Evolutionary conservation across 2,329 filamentous ascomycete species (phyloP), one percentile per base, ranked within the genome.

Genomic region (Colletotrichum eleusines): DNA sequence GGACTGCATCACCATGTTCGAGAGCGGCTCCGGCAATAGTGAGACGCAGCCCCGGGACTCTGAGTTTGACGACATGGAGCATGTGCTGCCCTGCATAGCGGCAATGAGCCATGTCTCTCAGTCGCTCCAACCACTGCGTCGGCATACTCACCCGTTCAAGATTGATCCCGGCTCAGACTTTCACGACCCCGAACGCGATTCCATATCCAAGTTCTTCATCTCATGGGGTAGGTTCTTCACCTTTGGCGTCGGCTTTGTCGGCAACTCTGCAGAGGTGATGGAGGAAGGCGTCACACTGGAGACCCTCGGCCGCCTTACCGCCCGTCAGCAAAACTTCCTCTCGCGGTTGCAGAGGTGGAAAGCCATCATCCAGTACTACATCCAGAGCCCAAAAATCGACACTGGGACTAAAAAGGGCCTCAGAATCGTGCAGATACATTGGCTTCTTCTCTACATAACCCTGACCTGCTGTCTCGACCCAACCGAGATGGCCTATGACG

Each of bases 11-110:
- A 65, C 53, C 20, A 42, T 67, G 44, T 64, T 60, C 48, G 44
- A 51, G 23, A 33, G 55, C 35, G 31, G 14, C 11, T 38, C 51
- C 12, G 9, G 40, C n/a, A 35, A 61, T 18, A 42, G 7, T 26
- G 26, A 54, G 2, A 5, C 28, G 20, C 55, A n/a, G 18, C 23
- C 33, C 9, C 57, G 58, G 8, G 62, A 70, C 46, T 44, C 42
- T 8, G 67, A 66, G 14, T 51, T 74, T n/a, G 48, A 62, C 23
- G 73, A 74, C 33, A 74, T 73, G 50, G 73, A 73, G 40, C 59
- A 72, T 50, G 63, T 70, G 28, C 63, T 74, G 14, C 69, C 73
- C 18, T 73, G 67, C 48, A 66, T 73, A 20, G 69, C 71, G 14
- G 72, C 69, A 63, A 74, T 73, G 71, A 65, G 66, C 57, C 65